Evolutionary conservation across 768 basidiomycete genomes (phyloP).

Genomic region (Omphalotus guepiniiformis): DNA sequence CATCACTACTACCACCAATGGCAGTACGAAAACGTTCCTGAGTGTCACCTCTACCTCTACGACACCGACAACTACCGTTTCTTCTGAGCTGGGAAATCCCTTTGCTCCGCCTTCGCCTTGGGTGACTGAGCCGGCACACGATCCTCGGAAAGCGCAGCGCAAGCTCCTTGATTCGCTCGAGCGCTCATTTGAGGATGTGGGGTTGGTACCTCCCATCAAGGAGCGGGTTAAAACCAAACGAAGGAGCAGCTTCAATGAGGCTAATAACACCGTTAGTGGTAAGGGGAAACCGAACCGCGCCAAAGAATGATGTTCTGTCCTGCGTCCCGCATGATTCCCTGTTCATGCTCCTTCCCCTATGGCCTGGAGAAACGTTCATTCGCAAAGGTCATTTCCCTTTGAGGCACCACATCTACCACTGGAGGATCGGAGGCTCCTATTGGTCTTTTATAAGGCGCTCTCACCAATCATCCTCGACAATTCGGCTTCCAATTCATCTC

Average conservation of each 20-base stretch:
- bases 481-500: too few relatives aligned
- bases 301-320: slow-evolving; percentile 4
- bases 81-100: background rate
- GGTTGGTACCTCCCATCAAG: slow-evolving; percentile 1
- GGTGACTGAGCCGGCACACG: background rate
- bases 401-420: background rate
- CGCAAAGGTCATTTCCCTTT: slow-evolving; percentile 1
- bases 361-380: slow-evolving; percentile 8
- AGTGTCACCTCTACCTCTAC: background rate
- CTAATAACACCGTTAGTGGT: too few relatives aligned
- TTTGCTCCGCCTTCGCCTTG: slow-evolving; percentile 4
- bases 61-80: slow-evolving; percentile 1
- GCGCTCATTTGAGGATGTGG: slow-evolving; percentile 6
- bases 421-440: background rate
- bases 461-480: too few relatives aligned
- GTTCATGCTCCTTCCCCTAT: slow-evolving; percentile 8
- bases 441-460: slow-evolving; percentile 4
- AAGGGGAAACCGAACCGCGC: too few relatives aligned
- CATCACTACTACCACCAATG: background rate
- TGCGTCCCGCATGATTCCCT: slow-evolving; percentile 1
- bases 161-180: slow-evolving; percentile 3
- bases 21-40: background rate
- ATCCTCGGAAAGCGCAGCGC: slow-evolving; percentile 1
- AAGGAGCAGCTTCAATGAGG: background rate
- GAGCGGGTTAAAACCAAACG: background rate